phyloP scores from a whole-genome alignment of 2,329 filamentous ascomycete genomes.

The Ascosphaera apis region DNA sequence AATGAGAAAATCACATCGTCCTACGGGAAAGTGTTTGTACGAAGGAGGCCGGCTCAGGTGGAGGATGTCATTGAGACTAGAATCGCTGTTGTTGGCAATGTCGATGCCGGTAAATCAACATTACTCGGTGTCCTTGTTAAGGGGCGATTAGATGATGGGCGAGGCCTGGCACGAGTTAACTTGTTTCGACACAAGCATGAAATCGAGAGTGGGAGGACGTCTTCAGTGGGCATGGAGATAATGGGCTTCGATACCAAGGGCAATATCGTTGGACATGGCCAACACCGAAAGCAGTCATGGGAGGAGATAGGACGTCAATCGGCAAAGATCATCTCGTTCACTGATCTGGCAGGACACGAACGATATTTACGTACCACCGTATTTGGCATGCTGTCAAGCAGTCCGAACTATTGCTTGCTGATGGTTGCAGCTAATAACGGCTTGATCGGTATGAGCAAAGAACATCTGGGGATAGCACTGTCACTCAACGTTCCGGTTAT shows the following conservation, averaged over 20 bases:
- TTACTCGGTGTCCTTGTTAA: slow-evolving; percentile 91
- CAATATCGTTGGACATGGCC: slow-evolving; percentile 58
- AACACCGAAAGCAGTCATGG: slow-evolving; percentile 78
- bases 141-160: slow-evolving; percentile 79
- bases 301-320: slow-evolving; percentile 91
- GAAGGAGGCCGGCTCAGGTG: slow-evolving; percentile 46
- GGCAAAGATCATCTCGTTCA: slow-evolving; percentile 90
- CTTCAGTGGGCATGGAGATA: slow-evolving; percentile 95
- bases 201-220: slow-evolving; percentile 83
- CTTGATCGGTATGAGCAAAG: slow-evolving; percentile 92
- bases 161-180: slow-evolving; percentile 82
- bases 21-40: slow-evolving; percentile 68
- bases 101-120: slow-evolving; percentile 92
- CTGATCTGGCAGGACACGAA: slow-evolving; percentile 86
- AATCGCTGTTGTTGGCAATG: slow-evolving; percentile 92
- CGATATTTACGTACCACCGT: slow-evolving; percentile 88
- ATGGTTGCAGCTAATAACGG: slow-evolving; percentile 99
- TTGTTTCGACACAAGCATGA: slow-evolving; percentile 97
- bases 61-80: slow-evolving; percentile 88
- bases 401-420: slow-evolving; percentile 87
- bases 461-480: slow-evolving; percentile 84
- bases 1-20: slow-evolving; percentile 47
- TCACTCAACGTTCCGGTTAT: slow-evolving; percentile 93
- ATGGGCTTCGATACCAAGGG: slow-evolving; percentile 87
- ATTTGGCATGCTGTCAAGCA: slow-evolving; percentile 80